Percentiles rank a stretch among this genome's conserved stretches.
Evolutionary conservation across 2,329 filamentous ascomycete genomes (phyloP).

Genomic region (Penicillium vulpinum): DNA sequence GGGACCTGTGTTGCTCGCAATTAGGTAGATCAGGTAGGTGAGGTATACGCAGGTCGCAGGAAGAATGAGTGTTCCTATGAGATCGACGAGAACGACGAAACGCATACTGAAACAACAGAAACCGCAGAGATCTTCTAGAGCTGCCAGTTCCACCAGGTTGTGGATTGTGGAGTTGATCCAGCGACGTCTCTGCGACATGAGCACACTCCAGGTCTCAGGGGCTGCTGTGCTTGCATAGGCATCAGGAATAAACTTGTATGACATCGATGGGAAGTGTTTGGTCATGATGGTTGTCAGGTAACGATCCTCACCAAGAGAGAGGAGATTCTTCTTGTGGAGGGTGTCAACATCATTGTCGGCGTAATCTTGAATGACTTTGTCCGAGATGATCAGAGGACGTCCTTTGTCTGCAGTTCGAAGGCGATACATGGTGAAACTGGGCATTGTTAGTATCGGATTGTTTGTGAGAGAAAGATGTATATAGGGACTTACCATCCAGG

Average conservation of each 20-base stretch:
- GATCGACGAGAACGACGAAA: slow-evolving; percentile 92
- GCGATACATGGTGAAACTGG: slow-evolving; percentile 98
- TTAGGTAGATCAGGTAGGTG: slow-evolving; percentile 79
- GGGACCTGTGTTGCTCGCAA: slow-evolving; percentile 67
- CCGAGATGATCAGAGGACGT: slow-evolving; percentile 89
- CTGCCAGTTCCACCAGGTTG: slow-evolving; percentile 88
- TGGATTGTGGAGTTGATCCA: slow-evolving; percentile 99
- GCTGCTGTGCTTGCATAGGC: slow-evolving; percentile 92
- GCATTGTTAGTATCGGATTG: slow-evolving; percentile 39
- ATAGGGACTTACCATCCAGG: slow-evolving; percentile 81
- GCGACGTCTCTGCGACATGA: slow-evolving; percentile 95
- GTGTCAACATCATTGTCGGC: slow-evolving; percentile 88
- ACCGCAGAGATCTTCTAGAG: slow-evolving; percentile 89
- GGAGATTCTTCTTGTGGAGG: slow-evolving; percentile 88
- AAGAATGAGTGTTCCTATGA: slow-evolving; percentile 87
- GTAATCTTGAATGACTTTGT: slow-evolving; percentile 85
- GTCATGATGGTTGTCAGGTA: slow-evolving; percentile 97
- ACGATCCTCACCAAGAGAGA: slow-evolving; percentile 94
- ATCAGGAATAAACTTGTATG: slow-evolving; percentile 92
- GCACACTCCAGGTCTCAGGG: slow-evolving; percentile 87
- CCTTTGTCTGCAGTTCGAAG: slow-evolving; percentile 91
- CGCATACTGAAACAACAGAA: slow-evolving; percentile 99
- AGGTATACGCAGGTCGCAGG: slow-evolving; percentile 87
- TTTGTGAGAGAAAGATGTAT: background rate
- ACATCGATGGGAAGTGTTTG: slow-evolving; percentile 93